Base-by-base conservation (phyloP, 106 monocot genomes). In the Cymbidium sinense region DNA sequence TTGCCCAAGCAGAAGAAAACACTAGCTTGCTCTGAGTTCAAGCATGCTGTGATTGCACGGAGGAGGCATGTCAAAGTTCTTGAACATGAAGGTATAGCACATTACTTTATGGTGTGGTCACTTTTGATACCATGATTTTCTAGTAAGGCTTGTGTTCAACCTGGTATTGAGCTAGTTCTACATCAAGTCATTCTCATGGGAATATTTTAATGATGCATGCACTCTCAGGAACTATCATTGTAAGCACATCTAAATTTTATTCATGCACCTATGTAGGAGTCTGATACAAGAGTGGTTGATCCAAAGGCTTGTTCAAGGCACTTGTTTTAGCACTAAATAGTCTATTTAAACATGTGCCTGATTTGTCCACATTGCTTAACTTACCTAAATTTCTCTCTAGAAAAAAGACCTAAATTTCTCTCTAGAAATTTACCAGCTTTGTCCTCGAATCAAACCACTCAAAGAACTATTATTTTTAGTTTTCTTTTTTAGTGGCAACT, bases 1-100 rank as follows among this genome's bases (percentile, higher is more conserved):
- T n/a, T n/a, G n/a, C n/a, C n/a, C n/a, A n/a, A n/a, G n/a, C 93
- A 96, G 74, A 93, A 85, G 67, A 93, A 85, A 74, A 81, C 84
- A 17, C 30, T 81, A n/a, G n/a, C n/a, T n/a, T n/a, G n/a, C n/a
- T n/a, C n/a, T n/a, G 91, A 93, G 78, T 96, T 85, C 82, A 96
- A 91, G 86, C 88, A 76, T 80, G 86, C 88, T 17, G 70, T 88
- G 37, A 82, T 96, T 82, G 79, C 85, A 76, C 88, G 88, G 36
- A 91, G 88, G 91, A 85, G 96, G 75, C 88, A 78, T 17, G n/a
- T n/a, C 29, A 94, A 85, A 86, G 76, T 75, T 82, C 71, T 50
- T 35, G 85, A 86, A 81, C 82, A 82, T 71, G 85, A 77, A 91
- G 91, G 93, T 93, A 84, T 30, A 61, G 27, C 71, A 71, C 19